A percentile compares a stretch with the other conserved stretches of the same genome.
Evolutionary conservation across 768 basidiomycete genomes (phyloP).

Genomic region (Boletus speciosus): DNA sequence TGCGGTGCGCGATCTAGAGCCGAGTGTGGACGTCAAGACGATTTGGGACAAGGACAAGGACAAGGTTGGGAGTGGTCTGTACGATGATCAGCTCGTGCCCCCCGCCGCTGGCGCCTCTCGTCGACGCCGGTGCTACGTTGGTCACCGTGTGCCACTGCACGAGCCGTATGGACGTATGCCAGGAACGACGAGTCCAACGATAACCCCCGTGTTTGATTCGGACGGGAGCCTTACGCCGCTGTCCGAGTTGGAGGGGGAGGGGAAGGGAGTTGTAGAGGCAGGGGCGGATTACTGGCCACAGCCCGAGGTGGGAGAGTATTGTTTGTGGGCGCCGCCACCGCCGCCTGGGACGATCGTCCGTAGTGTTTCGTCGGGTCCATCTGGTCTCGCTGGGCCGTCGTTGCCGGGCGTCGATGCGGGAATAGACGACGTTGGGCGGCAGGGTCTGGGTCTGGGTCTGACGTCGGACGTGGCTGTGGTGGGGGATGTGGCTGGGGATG

Average conservation of each 20-base stretch:
- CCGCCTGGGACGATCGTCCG: not conserved
- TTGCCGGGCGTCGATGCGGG: not conserved
- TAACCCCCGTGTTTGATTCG: constrained; percentile 10
- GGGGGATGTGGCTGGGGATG: not conserved
- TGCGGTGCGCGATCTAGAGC: too few species aligned
- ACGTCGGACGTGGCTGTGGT: not conserved
- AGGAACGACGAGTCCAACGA: not conserved
- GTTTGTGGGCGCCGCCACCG: constrained; percentile 21
- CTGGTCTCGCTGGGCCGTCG: not conserved
- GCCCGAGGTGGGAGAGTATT: constrained; percentile 31
- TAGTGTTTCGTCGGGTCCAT: too few species aligned
- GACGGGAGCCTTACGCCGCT: constrained; percentile 13
- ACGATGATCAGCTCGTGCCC: not conserved
- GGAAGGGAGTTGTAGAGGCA: too few species aligned
- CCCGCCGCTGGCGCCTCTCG: not conserved
- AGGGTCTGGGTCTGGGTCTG: not conserved
- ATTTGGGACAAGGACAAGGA: too few species aligned
- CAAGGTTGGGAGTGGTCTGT: too few species aligned
- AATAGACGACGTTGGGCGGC: not conserved
- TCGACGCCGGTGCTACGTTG: constrained; percentile 19
- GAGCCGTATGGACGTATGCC: constrained; percentile 24
- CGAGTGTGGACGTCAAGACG: too few species aligned
- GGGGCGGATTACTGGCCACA: constrained; percentile 26
- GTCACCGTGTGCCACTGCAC: constrained; percentile 12
- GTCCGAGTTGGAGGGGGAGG: not conserved